Base-by-base conservation (phyloP, 202 grass and related monocot genomes). In the Digitaria exilis region DNA sequence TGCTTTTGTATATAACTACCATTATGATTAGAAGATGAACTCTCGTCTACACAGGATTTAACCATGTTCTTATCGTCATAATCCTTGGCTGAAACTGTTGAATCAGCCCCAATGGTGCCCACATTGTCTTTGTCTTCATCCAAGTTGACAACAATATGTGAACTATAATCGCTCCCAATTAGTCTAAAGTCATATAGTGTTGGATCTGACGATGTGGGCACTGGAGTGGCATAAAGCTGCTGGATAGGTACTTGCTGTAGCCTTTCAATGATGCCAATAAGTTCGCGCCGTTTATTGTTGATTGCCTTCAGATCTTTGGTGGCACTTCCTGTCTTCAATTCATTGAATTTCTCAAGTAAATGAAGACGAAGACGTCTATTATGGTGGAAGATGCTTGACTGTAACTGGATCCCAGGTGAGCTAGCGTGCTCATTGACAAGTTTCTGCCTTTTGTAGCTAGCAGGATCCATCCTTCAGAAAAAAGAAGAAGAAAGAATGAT, bases 261-360 rank as follows among this genome's bases (percentile, higher is more conserved):
- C 13, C 62, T 84, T 54, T 85, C 65, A 69, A 89, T 42, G 39
- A 65, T 82, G 28, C 24, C 58, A 43, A 85, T 34, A 72, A 85
- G 56, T 57, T 78, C 65, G 49, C 9, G 35, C 39, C 28, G 25
- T 67, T 77, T 82, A 44, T 18, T 52, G 84, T 34, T 71, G 48
- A 91, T 76, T 48, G 52, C 84, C 30, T 91, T 71, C 21, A n/a
- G 74, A 71, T 89, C 80, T 82, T 65, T 84, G 57, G 65, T 75
- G 65, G 19, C 76, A 76, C 80, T 91, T 26, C 72, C 80, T 79
- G 65, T 32, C 37, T 87, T 89, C 67, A 72, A 21, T n/a, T 70
- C 72, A 61, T 87, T 65, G 5, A 46, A 56, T 77, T 72, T 32
- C 22, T 81, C 28, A 52, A 64, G 55, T 65, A 89, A 82, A 28